Base-by-base conservation (phyloP, 2,329 filamentous ascomycete species). In the Fusarium dimerum region DNA sequence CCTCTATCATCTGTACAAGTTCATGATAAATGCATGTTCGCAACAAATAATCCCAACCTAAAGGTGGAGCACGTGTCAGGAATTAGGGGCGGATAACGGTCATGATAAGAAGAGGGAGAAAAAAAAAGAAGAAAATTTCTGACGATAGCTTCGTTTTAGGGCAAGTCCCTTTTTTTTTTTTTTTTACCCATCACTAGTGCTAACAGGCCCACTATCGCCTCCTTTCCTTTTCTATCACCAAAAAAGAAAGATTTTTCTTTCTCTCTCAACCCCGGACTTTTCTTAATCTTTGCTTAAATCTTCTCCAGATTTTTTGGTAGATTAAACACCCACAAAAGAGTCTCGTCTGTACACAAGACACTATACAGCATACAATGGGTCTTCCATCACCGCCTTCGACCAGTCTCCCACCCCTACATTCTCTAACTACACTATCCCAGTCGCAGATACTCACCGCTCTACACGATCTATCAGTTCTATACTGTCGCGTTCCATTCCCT, bases 341-440 rank as follows among this genome's bases (percentile, higher is more conserved):
- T 36, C 47, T 42, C 48, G 55, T 26, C 20, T 26, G 7, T 26
- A 26, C 20, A 36, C 32, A 36, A 36, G 32, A 10, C 32, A 36
- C 32, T 12, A 36, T 12, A 36, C 32, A 36, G 32, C 32, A 3
- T 36, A 36, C 32, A 36, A 36, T 36, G 32, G 32, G 32, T 36
- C 32, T 36, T 36, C 38, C 58, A 55, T 67, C 71, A 66, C 70
- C 73, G 65, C 75, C 75, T 1, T 74, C 75, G 52, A 72, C 71
- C 68, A 75, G 73, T 63, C 56, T 77, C 38, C 75, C 74, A 44
- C 62, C 70, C 40, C 56, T 76, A 41, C 68, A 67, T 46, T 67
- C 66, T 12, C 62, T 72, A 8, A 52, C 64, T 30, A 55, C 54
- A 6, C 63, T 72, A 39, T 45, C 63, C 0, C 67, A 71, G 30